phyloP scores from a whole-genome alignment of 2,329 filamentous ascomycete species.

The Clathrospora elynae region DNA sequence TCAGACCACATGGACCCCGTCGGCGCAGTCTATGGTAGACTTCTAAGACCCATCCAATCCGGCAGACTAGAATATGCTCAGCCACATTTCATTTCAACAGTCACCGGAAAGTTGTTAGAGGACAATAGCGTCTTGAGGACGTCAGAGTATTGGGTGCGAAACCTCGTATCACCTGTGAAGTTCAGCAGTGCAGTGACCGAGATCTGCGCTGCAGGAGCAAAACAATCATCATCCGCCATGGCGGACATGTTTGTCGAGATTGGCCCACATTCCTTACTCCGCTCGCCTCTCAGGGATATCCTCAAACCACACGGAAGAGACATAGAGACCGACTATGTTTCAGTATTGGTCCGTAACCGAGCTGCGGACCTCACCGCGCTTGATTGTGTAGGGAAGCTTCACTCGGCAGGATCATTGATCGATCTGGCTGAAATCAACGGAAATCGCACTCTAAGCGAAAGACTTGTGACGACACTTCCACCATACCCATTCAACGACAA shows the following conservation, averaged over 20 bases:
- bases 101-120: constrained; percentile 12
- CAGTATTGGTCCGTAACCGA: constrained; percentile 12
- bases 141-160: constrained; percentile 23
- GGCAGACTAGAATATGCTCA: neutral
- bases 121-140: constrained; percentile 1
- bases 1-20: constrained; percentile 49
- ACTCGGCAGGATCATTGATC: constrained; percentile 3
- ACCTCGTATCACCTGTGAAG: constrained; percentile 19
- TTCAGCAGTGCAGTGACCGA: constrained; percentile 30
- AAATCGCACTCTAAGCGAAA: neutral
- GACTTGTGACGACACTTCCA: constrained; percentile 14
- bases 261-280: constrained; percentile 24
- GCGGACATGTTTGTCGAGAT: constrained; percentile 22
- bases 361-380: constrained; percentile 13
- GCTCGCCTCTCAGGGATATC: constrained; percentile 16
- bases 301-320: constrained; percentile 6
- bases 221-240: constrained; percentile 1
- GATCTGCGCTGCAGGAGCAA: neutral
- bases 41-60: constrained; percentile 8
- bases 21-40: constrained; percentile 21
- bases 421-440: constrained; percentile 11
- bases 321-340: constrained; percentile 14
- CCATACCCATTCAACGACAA: constrained; percentile 18
- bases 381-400: constrained; percentile 15
- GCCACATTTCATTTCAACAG: constrained; percentile 12